phyloP scores from a whole-genome alignment of 73 alveolate genomes.

The Tetrahymena thermophila region DNA sequence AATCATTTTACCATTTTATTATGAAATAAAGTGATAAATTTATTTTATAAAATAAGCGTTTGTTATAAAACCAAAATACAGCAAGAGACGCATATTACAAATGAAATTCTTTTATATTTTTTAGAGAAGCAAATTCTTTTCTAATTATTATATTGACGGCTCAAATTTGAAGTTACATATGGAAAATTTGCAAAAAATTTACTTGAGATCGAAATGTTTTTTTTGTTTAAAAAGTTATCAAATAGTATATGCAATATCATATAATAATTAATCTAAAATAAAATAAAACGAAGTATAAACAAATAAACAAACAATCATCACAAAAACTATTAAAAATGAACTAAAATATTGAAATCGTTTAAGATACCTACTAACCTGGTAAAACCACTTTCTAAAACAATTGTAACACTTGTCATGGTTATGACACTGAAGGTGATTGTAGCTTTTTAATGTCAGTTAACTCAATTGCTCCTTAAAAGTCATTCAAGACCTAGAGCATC shows the following conservation, averaged over 20 bases:
- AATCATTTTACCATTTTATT: too few relatives aligned
- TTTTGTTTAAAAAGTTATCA: background rate
- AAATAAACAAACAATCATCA: background rate
- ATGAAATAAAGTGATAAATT: too few relatives aligned
- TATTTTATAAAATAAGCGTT: too few relatives aligned
- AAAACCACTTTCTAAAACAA: background rate
- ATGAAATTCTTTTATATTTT: background rate
- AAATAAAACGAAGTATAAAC: background rate
- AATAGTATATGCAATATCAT: background rate
- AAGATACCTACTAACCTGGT: background rate
- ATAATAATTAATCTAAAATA: too few relatives aligned
- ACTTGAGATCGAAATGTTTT: background rate
- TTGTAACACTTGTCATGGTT: background rate
- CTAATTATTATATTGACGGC: background rate
- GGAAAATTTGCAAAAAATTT: background rate
- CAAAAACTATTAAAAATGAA: background rate
- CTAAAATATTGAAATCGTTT: background rate
- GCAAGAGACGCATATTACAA: background rate
- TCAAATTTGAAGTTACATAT: background rate
- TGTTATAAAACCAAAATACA: background rate
- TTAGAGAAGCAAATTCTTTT: background rate
- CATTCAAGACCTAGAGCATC: background rate
- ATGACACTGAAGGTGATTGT: background rate
- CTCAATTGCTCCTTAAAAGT: background rate
- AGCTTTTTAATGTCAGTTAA: background rate